A percentile compares a stretch with the other conserved stretches of the same genome.
Conservation (phyloP, 2,329 filamentous ascomycete genomes). For the Sporothrix brasiliensis region DNA sequence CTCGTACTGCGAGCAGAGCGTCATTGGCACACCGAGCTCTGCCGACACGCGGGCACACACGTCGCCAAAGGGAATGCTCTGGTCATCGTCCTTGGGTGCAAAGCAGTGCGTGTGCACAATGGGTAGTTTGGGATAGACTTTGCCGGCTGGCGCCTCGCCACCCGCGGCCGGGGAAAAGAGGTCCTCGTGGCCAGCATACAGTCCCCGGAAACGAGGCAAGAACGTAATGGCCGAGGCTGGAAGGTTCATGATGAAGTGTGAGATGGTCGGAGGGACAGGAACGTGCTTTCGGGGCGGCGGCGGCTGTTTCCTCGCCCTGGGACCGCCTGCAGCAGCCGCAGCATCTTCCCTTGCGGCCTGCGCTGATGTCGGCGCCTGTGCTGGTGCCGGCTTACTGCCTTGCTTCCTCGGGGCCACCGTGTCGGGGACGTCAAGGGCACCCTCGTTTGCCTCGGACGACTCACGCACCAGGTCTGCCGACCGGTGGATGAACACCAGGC, state of each 20-base stretch:
- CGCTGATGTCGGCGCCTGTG: conserved; percentile 16
- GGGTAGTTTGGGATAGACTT: conserved; percentile 64
- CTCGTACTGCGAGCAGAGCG: conserved; percentile 42
- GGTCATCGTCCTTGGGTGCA: conserved; percentile 76
- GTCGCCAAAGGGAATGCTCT: conserved; percentile 54
- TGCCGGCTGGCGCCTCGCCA: background rate
- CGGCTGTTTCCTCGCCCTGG: background rate
- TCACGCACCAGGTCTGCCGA: conserved; percentile 64
- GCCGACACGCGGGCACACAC: conserved; percentile 68
- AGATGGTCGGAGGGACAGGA: conserved; percentile 71
- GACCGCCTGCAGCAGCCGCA: background rate
- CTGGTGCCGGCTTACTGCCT: conserved; percentile 20
- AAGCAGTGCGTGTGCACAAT: conserved; percentile 96
- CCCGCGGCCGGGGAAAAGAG: conserved; percentile 61
- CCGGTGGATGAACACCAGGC: conserved; percentile 73
- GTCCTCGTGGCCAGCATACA: conserved; percentile 72
- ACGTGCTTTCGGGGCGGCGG: conserved; percentile 38
- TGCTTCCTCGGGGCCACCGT: conserved; percentile 33
- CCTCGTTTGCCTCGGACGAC: conserved; percentile 54
- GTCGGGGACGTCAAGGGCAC: conserved; percentile 37
- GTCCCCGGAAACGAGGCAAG: conserved; percentile 71
- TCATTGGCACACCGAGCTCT: conserved; percentile 62
- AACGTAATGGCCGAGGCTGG: conserved; percentile 89
- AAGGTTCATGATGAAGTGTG: conserved; percentile 98
- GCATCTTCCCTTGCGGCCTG: background rate